Evolutionary conservation across 805 yeast species (phyloP).

Genomic region (Metschnikowia drakensbergensis): DNA sequence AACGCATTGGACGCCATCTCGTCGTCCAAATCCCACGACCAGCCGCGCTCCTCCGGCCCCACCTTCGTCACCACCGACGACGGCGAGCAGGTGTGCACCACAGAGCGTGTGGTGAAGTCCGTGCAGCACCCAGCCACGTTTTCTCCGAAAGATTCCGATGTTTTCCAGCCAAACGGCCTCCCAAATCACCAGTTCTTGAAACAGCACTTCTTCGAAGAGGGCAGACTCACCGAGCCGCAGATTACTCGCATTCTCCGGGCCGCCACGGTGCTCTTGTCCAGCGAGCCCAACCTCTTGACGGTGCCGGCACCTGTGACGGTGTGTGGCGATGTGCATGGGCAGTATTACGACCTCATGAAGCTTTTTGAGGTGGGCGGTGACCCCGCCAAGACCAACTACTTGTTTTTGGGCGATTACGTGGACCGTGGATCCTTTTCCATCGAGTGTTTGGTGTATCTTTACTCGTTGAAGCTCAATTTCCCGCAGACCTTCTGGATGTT

Average conservation of each 20-base stretch:
- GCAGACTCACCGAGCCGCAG: conserved; percentile 70
- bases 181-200: conserved; percentile 72
- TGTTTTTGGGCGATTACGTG: conserved; percentile 91
- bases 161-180: conserved; percentile 58
- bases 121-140: conserved; percentile 66
- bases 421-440: conserved; percentile 91
- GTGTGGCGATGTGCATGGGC: conserved; percentile 98
- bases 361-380: conserved; percentile 91
- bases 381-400: conserved; percentile 69
- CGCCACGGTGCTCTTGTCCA: conserved; percentile 59
- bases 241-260: conserved; percentile 59
- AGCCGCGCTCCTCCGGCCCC: conserved; percentile 15
- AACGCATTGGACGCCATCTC: conserved; percentile 59
- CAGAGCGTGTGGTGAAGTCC: conserved; percentile 49
- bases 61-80: conserved; percentile 52
- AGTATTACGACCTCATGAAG: conserved; percentile 83
- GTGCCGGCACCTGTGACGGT: conserved; percentile 93
- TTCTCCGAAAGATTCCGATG: conserved; percentile 63
- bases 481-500: conserved; percentile 74
- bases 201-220: conserved; percentile 75
- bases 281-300: conserved; percentile 74
- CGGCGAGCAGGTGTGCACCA: conserved; percentile 54
- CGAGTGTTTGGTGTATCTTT: conserved; percentile 73
- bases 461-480: conserved; percentile 72
- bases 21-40: conserved; percentile 20